Percentiles rank a stretch among this genome's conserved stretches.
Conservation (phyloP, 169 alveolate species). For the Blepharisma undulans region DNA sequence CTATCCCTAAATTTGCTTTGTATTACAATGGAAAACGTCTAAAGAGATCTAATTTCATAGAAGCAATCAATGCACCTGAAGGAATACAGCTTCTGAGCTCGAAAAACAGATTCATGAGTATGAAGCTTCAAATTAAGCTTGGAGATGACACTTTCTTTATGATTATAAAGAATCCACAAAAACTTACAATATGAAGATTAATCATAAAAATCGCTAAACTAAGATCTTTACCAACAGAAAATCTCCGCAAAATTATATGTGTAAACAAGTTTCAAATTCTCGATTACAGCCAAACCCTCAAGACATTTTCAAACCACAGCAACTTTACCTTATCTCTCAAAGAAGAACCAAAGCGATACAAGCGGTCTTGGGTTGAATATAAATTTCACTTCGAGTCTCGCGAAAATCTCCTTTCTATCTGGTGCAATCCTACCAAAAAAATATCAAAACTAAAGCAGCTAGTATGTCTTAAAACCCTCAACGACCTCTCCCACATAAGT, state of each 20-base stretch:
- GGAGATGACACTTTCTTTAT: background rate
- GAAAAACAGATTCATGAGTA: background rate
- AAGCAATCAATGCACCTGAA: background rate
- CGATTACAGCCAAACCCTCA: background rate
- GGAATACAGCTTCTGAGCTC: background rate
- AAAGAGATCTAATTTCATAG: background rate
- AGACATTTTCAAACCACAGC: background rate
- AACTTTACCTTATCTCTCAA: background rate
- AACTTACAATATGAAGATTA: background rate
- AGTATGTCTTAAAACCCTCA: background rate
- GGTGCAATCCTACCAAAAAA: background rate
- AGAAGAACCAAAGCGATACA: background rate
- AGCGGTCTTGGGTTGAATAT: background rate
- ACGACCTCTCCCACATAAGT: background rate
- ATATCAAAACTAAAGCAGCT: background rate
- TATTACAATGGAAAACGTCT: background rate
- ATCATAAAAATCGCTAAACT: background rate
- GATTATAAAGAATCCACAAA: background rate
- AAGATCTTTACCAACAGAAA: background rate
- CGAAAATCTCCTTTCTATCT: background rate
- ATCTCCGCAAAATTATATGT: background rate
- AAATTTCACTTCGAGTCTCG: background rate
- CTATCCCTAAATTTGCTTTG: background rate
- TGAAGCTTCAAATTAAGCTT: background rate
- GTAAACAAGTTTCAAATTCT: background rate